These are phyloP conservation scores for Osmanthus fragrans DNA, from an alignment of 257 asterid species.

Conservation along the genomic window DNA sequence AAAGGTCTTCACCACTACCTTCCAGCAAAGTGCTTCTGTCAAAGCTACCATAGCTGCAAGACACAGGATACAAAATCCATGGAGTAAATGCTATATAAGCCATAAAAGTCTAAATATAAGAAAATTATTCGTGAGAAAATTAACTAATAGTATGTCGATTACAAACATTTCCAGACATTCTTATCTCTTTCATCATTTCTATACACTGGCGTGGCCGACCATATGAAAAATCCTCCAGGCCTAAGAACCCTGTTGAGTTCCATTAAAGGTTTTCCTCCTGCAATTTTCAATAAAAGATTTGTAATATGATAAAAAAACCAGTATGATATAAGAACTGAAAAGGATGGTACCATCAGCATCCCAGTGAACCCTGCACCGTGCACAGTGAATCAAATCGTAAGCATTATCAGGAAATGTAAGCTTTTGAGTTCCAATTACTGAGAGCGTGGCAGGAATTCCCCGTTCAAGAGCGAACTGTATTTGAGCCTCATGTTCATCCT, in stretches of 20 bases:
- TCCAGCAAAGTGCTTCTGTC: slow-evolving; percentile 91
- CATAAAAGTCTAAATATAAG: neutral
- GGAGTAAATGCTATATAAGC: neutral
- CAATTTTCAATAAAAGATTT: slow-evolving; percentile 25
- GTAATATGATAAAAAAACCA: slow-evolving; percentile 15
- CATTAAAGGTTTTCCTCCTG: slow-evolving; percentile 89
- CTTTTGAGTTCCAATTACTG: slow-evolving; percentile 87
- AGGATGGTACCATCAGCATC: slow-evolving; percentile 70
- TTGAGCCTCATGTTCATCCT: slow-evolving; percentile 99
- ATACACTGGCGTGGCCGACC: slow-evolving; percentile 99
- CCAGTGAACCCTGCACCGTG: slow-evolving; percentile 99
- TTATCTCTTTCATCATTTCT: slow-evolving; percentile 59
- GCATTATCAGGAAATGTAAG: slow-evolving; percentile 79
- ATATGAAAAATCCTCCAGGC: slow-evolving; percentile 94
- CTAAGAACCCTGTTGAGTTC: slow-evolving; percentile 92
- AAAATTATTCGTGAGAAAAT: slow-evolving; percentile 9
- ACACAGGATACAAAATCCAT: slow-evolving; percentile 24
- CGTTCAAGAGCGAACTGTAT: slow-evolving; percentile 97
- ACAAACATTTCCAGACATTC: slow-evolving; percentile 76
- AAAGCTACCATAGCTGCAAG: slow-evolving; percentile 81
- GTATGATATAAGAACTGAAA: slow-evolving; percentile 14
- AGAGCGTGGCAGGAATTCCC: slow-evolving; percentile 88
- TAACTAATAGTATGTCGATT: neutral
- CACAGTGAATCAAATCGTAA: slow-evolving; percentile 87
- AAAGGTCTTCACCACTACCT: slow-evolving; percentile 49